phyloP scores from a whole-genome alignment of 208 protist species.

The Angomonas ambiguus region DNA sequence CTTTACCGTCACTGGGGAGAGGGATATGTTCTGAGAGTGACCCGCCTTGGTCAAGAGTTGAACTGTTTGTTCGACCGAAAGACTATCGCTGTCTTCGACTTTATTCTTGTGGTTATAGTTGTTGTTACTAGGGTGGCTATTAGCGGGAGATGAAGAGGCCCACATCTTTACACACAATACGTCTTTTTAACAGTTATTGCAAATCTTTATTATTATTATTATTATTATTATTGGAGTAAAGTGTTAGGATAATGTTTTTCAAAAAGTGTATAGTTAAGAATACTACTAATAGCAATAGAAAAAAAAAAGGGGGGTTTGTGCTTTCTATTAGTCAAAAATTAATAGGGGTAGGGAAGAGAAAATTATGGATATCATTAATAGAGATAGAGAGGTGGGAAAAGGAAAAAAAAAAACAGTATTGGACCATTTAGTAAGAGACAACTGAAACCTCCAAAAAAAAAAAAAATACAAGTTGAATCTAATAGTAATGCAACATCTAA shows the following conservation, averaged over 20 bases:
- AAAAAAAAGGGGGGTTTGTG: too few relatives aligned
- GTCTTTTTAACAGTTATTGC: too few relatives aligned
- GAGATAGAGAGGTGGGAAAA: too few relatives aligned
- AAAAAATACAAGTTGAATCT: background rate
- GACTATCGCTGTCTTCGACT: background rate
- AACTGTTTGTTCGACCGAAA: background rate
- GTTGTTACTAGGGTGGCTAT: too few relatives aligned
- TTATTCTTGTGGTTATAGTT: background rate
- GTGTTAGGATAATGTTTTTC: background rate
- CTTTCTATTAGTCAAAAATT: too few relatives aligned
- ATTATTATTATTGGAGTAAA: background rate
- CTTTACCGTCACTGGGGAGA: background rate
- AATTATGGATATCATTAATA: too few relatives aligned
- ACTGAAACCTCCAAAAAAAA: too few relatives aligned
- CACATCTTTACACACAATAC: too few relatives aligned
- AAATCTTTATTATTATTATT: background rate
- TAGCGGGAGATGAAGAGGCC: too few relatives aligned
- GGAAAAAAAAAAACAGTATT: conserved; percentile 1
- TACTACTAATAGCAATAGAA: background rate
- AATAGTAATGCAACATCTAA: background rate
- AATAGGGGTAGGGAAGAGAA: too few relatives aligned
- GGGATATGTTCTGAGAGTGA: background rate
- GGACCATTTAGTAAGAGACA: too few relatives aligned
- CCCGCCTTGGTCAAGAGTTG: background rate
- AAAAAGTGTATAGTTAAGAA: too few relatives aligned